A percentile compares a stretch with the other conserved stretches of the same genome.
Conservation (phyloP, 208 protist species). For the Blechomonas ayalai region DNA sequence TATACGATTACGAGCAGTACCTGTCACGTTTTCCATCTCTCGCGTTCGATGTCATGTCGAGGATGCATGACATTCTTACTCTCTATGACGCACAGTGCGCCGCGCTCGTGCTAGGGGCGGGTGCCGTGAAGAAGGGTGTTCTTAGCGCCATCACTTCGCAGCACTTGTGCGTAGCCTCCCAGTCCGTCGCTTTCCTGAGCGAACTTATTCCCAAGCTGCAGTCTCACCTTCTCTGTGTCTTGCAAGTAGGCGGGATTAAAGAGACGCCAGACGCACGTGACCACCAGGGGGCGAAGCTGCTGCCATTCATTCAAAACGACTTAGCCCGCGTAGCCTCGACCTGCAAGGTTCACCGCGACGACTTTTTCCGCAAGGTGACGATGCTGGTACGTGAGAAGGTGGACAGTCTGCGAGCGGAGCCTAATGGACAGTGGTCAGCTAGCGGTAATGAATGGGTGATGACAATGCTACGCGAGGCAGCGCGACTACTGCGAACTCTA, state of each 20-base stretch:
- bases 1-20: slow-evolving; percentile 70
- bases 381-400: slow-evolving; percentile 66
- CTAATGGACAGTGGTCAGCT: slow-evolving; percentile 33
- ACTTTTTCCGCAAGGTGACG: slow-evolving; percentile 63
- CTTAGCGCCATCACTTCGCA: slow-evolving; percentile 76
- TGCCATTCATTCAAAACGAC: slow-evolving; percentile 51
- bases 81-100: slow-evolving; percentile 69
- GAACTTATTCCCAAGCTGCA: slow-evolving; percentile 64
- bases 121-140: slow-evolving; percentile 66
- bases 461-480: slow-evolving; percentile 80
- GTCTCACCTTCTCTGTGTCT: slow-evolving; percentile 16
- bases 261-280: neutral
- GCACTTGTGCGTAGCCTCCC: slow-evolving; percentile 79
- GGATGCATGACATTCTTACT: slow-evolving; percentile 71
- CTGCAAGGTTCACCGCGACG: slow-evolving; percentile 46
- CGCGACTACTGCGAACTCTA: slow-evolving; percentile 54
- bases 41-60: slow-evolving; percentile 66
- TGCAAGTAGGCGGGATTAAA: slow-evolving; percentile 3
- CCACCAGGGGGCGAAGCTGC: slow-evolving; percentile 10
- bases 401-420: slow-evolving; percentile 25
- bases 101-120: slow-evolving; percentile 69
- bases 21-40: slow-evolving; percentile 74
- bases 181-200: slow-evolving; percentile 66
- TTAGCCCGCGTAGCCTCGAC: slow-evolving; percentile 42
- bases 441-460: slow-evolving; percentile 84